Conservation (phyloP, 1,284 basidiomycete species). For the Malassezia equina region DNA sequence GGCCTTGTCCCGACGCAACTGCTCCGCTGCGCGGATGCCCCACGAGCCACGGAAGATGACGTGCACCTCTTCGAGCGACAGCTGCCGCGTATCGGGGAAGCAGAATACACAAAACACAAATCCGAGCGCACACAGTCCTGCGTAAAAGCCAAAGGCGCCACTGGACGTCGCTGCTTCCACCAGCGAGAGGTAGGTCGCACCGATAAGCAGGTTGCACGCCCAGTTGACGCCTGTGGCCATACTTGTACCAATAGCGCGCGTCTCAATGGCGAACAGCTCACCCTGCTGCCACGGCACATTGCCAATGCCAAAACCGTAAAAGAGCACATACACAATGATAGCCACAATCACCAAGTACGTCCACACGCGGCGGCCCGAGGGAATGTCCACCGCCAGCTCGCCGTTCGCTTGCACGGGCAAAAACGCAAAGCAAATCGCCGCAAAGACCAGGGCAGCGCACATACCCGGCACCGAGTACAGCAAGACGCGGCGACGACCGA, state of each 20-base stretch:
- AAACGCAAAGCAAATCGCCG: conserved; percentile 63
- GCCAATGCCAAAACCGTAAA: conserved; percentile 57
- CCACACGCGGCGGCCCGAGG: conserved; percentile 50
- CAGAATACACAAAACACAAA: conserved; percentile 59
- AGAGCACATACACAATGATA: conserved; percentile 71
- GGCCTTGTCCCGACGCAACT: conserved; percentile 35
- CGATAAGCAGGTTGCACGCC: conserved; percentile 65
- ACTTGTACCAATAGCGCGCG: conserved; percentile 63
- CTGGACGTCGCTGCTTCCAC: conserved; percentile 66
- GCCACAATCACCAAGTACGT: conserved; percentile 61
- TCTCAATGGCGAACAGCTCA: conserved; percentile 60
- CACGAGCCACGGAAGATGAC: conserved; percentile 51
- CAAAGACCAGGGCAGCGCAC: conserved; percentile 61
- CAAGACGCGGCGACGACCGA: conserved; percentile 68
- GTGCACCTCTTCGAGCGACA: conserved; percentile 65
- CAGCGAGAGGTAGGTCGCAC: conserved; percentile 64
- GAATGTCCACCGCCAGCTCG: not conserved
- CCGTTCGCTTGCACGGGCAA: conserved; percentile 52
- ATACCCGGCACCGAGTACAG: conserved; percentile 66
- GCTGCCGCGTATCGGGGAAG: conserved; percentile 51
- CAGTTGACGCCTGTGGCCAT: conserved; percentile 71
- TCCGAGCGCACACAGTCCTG: conserved; percentile 63
- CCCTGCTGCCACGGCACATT: conserved; percentile 81
- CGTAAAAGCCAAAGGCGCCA: conserved; percentile 58
- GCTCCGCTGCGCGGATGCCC: conserved; percentile 48